Conservation (phyloP, 164 flowering plant species). For the Amborella trichopoda region DNA sequence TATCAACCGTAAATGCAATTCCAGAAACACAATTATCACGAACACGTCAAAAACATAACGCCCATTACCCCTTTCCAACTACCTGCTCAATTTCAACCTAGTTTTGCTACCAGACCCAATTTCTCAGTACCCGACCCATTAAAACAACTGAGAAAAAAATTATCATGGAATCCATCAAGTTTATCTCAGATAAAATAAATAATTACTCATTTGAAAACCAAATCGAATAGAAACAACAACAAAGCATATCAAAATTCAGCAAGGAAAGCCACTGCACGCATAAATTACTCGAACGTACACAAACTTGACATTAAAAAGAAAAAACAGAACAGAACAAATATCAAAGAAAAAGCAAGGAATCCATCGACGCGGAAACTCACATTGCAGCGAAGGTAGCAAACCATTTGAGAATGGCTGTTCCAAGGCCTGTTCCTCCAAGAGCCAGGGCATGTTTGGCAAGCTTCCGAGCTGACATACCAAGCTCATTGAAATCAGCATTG, state of each 20-base stretch:
- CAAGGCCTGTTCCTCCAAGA: conserved; percentile 51
- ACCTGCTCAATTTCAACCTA: too few species aligned
- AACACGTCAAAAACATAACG: too few species aligned
- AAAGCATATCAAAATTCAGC: background rate
- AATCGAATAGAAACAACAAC: background rate
- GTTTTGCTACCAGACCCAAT: too few species aligned
- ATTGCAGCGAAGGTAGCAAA: conserved; percentile 74
- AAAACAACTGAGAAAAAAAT: too few species aligned
- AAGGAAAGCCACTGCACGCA: background rate
- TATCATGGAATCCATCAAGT: too few species aligned
- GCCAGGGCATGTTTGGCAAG: conserved; percentile 48
- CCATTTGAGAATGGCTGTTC: conserved; percentile 72
- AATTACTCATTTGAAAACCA: background rate
- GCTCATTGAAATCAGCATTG: conserved; percentile 54
- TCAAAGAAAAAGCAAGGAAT: background rate
- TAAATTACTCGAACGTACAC: background rate
- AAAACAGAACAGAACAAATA: background rate
- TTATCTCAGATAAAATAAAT: background rate
- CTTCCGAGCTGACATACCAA: conserved; percentile 40
- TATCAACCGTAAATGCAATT: too few species aligned
- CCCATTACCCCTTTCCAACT: too few species aligned
- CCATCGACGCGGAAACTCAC: conserved; percentile 18
- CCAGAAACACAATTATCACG: too few species aligned
- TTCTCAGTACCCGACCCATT: too few species aligned
- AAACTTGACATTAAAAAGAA: background rate